phyloP scores from a whole-genome alignment of 345 rosid genomes.

The Dovyalis caffra region DNA sequence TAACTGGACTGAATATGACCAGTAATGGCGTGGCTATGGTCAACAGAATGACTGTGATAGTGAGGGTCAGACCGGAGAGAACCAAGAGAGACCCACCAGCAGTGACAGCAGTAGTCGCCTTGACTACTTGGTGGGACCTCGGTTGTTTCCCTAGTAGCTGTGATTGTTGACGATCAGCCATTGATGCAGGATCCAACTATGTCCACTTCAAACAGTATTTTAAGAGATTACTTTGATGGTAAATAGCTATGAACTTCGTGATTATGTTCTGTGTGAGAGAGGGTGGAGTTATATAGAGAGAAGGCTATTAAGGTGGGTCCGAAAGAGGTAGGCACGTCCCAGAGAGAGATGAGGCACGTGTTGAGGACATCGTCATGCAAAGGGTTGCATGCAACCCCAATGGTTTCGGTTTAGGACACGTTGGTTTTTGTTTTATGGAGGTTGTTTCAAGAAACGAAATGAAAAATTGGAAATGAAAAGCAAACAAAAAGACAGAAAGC shows the following conservation, averaged over 20 bases:
- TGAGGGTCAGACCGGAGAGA: conserved; percentile 67
- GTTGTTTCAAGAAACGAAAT: not conserved
- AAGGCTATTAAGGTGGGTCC: not conserved
- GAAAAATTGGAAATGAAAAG: too few species aligned
- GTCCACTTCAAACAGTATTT: too few species aligned
- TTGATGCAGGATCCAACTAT: conserved; percentile 4
- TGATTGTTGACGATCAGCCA: conserved; percentile 42
- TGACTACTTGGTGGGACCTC: conserved; percentile 58
- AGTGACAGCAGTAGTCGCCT: conserved; percentile 73
- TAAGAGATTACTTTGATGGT: not conserved
- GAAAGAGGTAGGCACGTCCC: conserved; percentile 25
- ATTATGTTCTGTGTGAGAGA: not conserved
- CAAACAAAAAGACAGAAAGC: not conserved
- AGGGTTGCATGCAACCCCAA: conserved; percentile 36
- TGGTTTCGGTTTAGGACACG: conserved; percentile 36
- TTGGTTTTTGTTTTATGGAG: conserved; percentile 20
- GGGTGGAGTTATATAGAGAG: conserved; percentile 18
- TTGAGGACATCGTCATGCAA: conserved; percentile 44
- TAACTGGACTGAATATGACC: conserved; percentile 85
- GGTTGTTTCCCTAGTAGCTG: conserved; percentile 28
- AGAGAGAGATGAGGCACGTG: conserved; percentile 37
- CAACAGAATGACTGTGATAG: conserved; percentile 72
- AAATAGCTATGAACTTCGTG: too few species aligned
- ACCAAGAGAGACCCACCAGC: conserved; percentile 78
- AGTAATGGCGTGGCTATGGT: conserved; percentile 76